These are phyloP conservation scores for Hypocreales sp. DNA, from an alignment of 2,329 filamentous ascomycete species.

Conservation along the genomic window DNA sequence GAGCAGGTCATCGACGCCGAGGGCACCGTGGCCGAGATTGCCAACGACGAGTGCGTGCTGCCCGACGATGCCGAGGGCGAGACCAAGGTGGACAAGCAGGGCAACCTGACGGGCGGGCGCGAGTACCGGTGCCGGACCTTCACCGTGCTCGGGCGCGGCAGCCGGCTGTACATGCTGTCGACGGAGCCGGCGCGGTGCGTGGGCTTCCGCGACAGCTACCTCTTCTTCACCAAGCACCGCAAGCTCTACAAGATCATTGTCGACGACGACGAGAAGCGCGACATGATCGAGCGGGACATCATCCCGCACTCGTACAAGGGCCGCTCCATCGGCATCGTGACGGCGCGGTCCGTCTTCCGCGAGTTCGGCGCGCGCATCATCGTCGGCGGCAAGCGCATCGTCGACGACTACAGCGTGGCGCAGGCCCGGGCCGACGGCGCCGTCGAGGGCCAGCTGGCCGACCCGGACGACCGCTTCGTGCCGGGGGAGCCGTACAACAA, in stretches of 20 bases:
- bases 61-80: slow-evolving; percentile 81
- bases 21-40: slow-evolving; percentile 78
- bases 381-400: slow-evolving; percentile 72
- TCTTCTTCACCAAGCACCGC: slow-evolving; percentile 97
- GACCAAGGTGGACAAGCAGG: slow-evolving; percentile 81
- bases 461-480: slow-evolving; percentile 70
- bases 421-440: slow-evolving; percentile 62
- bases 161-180: slow-evolving; percentile 92
- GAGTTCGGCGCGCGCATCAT: slow-evolving; percentile 93
- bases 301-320: slow-evolving; percentile 99
- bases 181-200: slow-evolving; percentile 94
- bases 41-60: slow-evolving; percentile 80
- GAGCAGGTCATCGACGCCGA: slow-evolving; percentile 86
- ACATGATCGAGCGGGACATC: slow-evolving; percentile 87
- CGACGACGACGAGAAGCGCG: slow-evolving; percentile 90
- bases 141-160: slow-evolving; percentile 68
- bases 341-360: slow-evolving; percentile 87
- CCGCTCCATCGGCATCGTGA: slow-evolving; percentile 90
- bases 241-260: slow-evolving; percentile 97
- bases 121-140: slow-evolving; percentile 96
- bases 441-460: slow-evolving; percentile 78
- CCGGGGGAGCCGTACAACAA: slow-evolving; percentile 85
- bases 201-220: slow-evolving; percentile 92
- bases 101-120: slow-evolving; percentile 65
- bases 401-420: slow-evolving; percentile 78